phyloP scores from a whole-genome alignment of 1,284 basidiomycete genomes.

The Sanguinoderma infundibulare region DNA sequence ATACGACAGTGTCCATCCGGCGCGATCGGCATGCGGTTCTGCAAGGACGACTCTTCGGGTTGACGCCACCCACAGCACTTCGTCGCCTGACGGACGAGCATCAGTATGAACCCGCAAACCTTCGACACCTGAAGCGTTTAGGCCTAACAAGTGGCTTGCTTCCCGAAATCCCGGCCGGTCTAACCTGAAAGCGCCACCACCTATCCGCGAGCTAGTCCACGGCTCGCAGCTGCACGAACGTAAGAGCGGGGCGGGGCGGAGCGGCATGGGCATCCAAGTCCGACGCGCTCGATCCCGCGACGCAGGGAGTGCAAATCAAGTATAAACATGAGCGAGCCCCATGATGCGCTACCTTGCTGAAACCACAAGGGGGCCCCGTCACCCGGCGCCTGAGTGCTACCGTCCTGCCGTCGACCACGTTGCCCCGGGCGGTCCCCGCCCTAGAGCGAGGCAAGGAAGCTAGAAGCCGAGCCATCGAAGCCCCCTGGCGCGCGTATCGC shows the following conservation, averaged over 20 bases:
- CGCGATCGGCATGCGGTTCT: not conserved
- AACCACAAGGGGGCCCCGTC: not conserved
- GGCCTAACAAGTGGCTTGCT: not conserved
- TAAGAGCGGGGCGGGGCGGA: not conserved
- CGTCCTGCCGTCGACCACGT: not conserved
- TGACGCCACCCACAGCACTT: too few species aligned
- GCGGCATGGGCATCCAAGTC: too few species aligned
- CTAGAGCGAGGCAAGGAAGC: not conserved
- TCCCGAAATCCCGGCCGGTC: not conserved
- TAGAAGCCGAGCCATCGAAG: slow-evolving; percentile 1
- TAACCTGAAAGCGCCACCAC: not conserved
- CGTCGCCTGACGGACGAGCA: too few species aligned
- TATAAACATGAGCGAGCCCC: not conserved
- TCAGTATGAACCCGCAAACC: too few species aligned
- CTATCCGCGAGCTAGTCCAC: not conserved
- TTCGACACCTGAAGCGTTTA: too few species aligned
- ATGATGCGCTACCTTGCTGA: not conserved
- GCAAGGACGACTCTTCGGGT: too few species aligned
- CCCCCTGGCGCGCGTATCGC: not conserved
- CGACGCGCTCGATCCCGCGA: not conserved
- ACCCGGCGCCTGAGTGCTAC: not conserved
- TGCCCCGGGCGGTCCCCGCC: not conserved
- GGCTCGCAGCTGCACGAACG: not conserved
- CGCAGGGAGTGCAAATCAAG: not conserved
- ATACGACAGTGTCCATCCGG: not conserved